These are phyloP conservation scores for Olyra latifolia DNA, from an alignment of 176 grass and related monocot genomes.

Conservation along the genomic window DNA sequence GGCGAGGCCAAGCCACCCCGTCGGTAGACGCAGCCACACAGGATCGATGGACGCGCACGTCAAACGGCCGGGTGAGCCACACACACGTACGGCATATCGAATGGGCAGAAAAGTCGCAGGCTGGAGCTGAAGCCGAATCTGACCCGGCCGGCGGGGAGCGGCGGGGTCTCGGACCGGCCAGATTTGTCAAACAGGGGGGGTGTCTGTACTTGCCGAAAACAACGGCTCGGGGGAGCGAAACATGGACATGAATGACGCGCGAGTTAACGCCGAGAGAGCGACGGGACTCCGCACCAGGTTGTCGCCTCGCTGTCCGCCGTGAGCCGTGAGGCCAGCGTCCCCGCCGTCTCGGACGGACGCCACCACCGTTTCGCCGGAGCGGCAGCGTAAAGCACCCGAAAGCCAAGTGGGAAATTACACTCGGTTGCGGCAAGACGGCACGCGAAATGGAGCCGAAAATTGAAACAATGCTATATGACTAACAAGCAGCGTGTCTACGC, in stretches of 20 bases:
- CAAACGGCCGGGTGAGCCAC: neutral
- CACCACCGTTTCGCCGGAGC: neutral
- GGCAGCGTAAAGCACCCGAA: neutral
- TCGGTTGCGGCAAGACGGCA: neutral
- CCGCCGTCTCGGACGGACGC: neutral
- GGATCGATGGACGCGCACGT: neutral
- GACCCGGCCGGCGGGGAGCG: neutral
- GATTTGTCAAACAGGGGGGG: neutral
- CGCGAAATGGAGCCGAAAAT: neutral
- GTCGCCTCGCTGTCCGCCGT: neutral
- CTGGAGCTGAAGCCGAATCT: neutral
- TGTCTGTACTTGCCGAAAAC: neutral
- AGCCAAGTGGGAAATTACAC: neutral
- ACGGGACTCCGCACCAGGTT: neutral
- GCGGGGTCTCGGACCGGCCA: neutral
- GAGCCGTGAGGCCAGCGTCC: neutral
- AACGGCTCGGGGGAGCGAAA: neutral
- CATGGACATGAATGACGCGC: neutral
- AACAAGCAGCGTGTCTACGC: too few relatives aligned
- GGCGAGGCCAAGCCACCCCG: neutral
- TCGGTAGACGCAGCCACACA: neutral
- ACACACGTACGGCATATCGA: too few relatives aligned
- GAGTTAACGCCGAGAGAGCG: neutral
- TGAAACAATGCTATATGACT: neutral
- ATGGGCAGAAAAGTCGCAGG: neutral